Evolutionary conservation across 1,284 basidiomycete species (phyloP).

Genomic region (Ganoderma leucocontextum): DNA sequence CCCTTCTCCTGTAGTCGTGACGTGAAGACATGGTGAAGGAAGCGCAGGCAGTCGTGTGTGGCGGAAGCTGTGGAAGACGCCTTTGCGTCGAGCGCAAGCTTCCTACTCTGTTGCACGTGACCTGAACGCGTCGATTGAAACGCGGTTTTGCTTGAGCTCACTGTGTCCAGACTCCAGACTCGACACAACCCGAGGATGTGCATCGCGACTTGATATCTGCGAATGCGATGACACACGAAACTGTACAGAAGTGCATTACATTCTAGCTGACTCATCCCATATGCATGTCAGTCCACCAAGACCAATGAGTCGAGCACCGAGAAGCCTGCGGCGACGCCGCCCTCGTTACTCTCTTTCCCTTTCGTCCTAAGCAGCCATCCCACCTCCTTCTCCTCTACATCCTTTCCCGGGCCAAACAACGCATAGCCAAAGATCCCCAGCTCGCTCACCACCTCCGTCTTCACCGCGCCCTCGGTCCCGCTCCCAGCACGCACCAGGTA

Average conservation of each 20-base stretch:
- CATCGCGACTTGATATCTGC: neutral
- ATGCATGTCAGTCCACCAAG: constrained; percentile 58
- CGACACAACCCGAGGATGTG: neutral
- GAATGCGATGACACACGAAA: constrained; percentile 1
- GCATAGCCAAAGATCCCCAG: constrained; percentile 93
- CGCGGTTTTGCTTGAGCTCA: no score
- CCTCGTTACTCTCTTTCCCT: constrained; percentile 92
- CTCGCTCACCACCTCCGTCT: constrained; percentile 86
- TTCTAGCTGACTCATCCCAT: neutral
- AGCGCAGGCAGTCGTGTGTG: neutral
- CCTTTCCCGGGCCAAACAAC: constrained; percentile 62
- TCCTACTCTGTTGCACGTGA: neutral
- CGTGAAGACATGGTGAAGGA: constrained; percentile 54
- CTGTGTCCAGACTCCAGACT: neutral
- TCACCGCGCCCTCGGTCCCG: constrained; percentile 45
- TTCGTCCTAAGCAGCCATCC: constrained; percentile 95
- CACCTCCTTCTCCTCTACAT: constrained; percentile 64
- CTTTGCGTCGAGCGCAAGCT: neutral
- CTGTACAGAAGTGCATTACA: neutral
- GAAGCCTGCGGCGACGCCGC: constrained; percentile 93
- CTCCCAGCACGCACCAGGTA: constrained; percentile 75
- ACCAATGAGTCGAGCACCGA: constrained; percentile 87
- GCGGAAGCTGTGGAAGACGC: constrained; percentile 7
- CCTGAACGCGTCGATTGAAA: neutral
- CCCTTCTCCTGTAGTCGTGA: constrained; percentile 64